Evolutionary conservation across 768 basidiomycete species (phyloP).

Genomic region (Panellus pusillus): DNA sequence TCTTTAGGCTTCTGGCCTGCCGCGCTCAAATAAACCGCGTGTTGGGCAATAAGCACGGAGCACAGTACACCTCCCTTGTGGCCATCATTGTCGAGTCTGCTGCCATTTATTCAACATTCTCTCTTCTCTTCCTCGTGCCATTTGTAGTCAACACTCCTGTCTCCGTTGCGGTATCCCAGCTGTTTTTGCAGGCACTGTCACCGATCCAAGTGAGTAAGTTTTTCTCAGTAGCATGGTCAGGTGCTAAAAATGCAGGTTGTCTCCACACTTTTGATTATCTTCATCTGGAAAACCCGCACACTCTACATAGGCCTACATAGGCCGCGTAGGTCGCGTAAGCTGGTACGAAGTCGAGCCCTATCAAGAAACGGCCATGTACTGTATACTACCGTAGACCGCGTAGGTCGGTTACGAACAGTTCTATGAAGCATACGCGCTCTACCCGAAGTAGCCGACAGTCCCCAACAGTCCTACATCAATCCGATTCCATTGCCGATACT

Average conservation of each 20-base stretch:
- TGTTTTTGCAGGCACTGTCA: slow-evolving; percentile 17
- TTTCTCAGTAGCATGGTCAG: not conserved
- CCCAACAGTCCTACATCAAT: too few relatives aligned
- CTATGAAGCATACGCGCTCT: too few relatives aligned
- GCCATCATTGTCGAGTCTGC: slow-evolving; percentile 23
- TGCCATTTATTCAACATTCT: slow-evolving; percentile 16
- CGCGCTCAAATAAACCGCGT: slow-evolving; percentile 13
- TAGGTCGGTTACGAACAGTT: too few relatives aligned
- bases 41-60: slow-evolving; percentile 11
- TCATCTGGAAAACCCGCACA: too few relatives aligned
- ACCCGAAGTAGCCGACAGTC: too few relatives aligned
- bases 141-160: slow-evolving; percentile 3
- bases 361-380: too few relatives aligned
- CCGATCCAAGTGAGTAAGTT: slow-evolving; percentile 19
- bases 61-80: slow-evolving; percentile 20
- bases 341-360: too few relatives aligned
- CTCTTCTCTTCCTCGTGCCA: slow-evolving; percentile 22
- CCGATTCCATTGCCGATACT: too few relatives aligned
- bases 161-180: slow-evolving; percentile 6
- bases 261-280: slow-evolving; percentile 14
- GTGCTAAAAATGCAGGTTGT: not conserved
- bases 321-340: too few relatives aligned
- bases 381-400: too few relatives aligned
- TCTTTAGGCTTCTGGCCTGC: slow-evolving; percentile 18
- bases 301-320: too few relatives aligned